A percentile compares a stretch with the other conserved stretches of the same genome.
Evolutionary conservation across 192 early-diverging fungal species (phyloP).

Genomic region (Rhizoclosmatium sp.): DNA sequence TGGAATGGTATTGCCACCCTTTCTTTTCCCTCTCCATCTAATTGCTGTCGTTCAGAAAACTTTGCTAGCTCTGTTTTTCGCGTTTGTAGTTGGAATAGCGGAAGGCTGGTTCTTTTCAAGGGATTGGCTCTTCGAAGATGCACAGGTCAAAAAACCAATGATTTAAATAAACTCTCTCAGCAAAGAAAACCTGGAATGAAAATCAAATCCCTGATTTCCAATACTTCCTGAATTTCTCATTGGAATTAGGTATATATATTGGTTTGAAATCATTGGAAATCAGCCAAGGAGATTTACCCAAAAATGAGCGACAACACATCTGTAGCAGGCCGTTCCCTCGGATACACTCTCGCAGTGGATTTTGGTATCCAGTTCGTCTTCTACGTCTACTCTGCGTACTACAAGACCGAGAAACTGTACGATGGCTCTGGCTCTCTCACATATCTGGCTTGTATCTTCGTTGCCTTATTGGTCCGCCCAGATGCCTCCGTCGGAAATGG

Average conservation of each 20-base stretch:
- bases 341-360: slow-evolving; percentile 52
- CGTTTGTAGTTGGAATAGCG: slow-evolving; percentile 49
- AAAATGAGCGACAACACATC: not conserved
- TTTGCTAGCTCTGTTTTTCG: slow-evolving; percentile 44
- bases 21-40: not conserved
- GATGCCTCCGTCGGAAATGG: slow-evolving; percentile 8
- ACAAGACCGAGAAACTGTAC: slow-evolving; percentile 58
- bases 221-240: too few species aligned
- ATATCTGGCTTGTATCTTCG: slow-evolving; percentile 53
- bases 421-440: slow-evolving; percentile 59
- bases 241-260: too few species aligned
- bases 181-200: too few species aligned
- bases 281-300: too few species aligned
- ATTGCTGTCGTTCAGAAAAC: slow-evolving; percentile 38
- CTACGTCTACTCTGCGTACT: slow-evolving; percentile 50
- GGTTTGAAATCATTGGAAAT: too few species aligned
- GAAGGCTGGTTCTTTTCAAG: slow-evolving; percentile 59
- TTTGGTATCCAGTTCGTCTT: slow-evolving; percentile 58
- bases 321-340: slow-evolving; percentile 45
- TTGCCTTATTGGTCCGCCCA: slow-evolving; percentile 47
- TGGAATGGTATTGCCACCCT: slow-evolving; percentile 42
- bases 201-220: too few species aligned
- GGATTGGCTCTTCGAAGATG: slow-evolving; percentile 38
- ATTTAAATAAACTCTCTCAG: too few species aligned
- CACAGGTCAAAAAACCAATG: not conserved